Evolutionary conservation across 2,329 filamentous ascomycete genomes (phyloP).

Genomic region (Fusarium oligoseptatum): DNA sequence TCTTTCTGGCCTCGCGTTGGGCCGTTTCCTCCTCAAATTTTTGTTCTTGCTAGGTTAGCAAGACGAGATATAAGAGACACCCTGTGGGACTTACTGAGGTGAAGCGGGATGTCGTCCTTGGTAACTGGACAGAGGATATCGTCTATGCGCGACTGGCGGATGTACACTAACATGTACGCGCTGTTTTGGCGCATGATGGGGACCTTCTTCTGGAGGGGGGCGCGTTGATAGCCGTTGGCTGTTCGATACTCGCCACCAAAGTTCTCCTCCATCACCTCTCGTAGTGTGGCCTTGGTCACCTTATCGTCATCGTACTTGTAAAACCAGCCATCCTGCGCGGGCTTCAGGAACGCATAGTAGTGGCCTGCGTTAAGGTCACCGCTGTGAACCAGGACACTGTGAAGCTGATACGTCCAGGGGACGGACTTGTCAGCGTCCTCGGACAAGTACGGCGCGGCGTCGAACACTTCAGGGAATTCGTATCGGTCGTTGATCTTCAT

Average conservation of each 20-base stretch:
- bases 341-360: constrained; percentile 98
- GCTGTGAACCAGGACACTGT: constrained; percentile 95
- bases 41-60: constrained; percentile 63
- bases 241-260: constrained; percentile 87
- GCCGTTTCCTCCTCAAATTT: constrained; percentile 86
- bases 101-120: constrained; percentile 82
- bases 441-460: constrained; percentile 88
- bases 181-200: constrained; percentile 79
- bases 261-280: constrained; percentile 95
- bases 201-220: constrained; percentile 65
- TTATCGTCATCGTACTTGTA: constrained; percentile 98
- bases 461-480: constrained; percentile 87
- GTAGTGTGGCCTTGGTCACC: constrained; percentile 91
- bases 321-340: constrained; percentile 91
- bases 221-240: constrained; percentile 61
- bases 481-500: constrained; percentile 98
- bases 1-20: constrained; percentile 79
- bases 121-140: constrained; percentile 82
- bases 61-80: background rate
- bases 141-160: constrained; percentile 88
- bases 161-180: constrained; percentile 99
- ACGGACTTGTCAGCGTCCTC: constrained; percentile 89
- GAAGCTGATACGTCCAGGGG: constrained; percentile 90
- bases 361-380: constrained; percentile 97
- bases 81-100: constrained; percentile 73